Evolutionary conservation across 1,284 basidiomycete genomes (phyloP).

Genomic region (Cutaneotrichosporon sp.): DNA sequence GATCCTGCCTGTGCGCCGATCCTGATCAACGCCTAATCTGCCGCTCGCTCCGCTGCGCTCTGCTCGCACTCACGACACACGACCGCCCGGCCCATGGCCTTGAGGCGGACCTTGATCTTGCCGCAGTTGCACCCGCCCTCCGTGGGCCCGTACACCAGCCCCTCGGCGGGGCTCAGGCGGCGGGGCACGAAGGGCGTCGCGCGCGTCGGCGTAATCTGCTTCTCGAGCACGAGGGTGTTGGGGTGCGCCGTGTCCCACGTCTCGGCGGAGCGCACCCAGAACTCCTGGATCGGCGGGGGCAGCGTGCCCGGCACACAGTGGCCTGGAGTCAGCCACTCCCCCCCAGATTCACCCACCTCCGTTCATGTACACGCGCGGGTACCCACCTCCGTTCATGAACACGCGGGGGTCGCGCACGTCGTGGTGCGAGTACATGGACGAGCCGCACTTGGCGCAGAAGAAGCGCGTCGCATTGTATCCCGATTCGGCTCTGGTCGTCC

Average conservation of each 20-base stretch:
- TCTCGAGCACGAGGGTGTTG: neutral
- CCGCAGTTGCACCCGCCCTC: neutral
- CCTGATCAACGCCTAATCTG: too few relatives aligned
- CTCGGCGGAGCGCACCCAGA: neutral
- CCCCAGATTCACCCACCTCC: neutral
- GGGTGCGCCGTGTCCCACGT: neutral
- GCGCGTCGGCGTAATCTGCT: too few relatives aligned
- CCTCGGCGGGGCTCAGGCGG: neutral
- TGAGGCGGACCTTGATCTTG: neutral
- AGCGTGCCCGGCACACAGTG: neutral
- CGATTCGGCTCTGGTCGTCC: neutral
- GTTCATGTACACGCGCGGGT: neutral
- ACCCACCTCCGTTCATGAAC: neutral
- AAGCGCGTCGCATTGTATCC: neutral
- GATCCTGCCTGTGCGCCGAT: neutral
- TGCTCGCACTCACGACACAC: neutral
- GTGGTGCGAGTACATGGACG: neutral
- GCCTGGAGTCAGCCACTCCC: neutral
- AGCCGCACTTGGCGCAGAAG: neutral
- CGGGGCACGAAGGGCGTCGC: too few relatives aligned
- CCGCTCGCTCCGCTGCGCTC: neutral
- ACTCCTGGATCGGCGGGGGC: neutral
- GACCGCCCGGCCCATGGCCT: neutral
- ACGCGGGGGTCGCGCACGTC: neutral
- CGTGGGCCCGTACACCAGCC: neutral